Base-by-base conservation (phyloP, 2,329 filamentous ascomycete genomes). In the Reticulascus tulasneorum region DNA sequence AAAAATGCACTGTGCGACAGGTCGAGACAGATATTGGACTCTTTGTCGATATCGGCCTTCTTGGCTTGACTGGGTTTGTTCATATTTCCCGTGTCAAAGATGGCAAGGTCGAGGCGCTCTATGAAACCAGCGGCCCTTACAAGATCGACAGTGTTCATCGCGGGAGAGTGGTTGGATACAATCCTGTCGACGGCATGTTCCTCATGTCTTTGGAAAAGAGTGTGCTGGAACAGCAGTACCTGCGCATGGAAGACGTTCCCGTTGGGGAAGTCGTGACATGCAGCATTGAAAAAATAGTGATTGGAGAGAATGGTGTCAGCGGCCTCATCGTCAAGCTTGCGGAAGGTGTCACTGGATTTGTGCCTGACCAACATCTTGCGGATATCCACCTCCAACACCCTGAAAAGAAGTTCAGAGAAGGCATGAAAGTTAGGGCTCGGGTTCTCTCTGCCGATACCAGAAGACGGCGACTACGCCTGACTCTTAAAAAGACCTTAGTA, bases 61-160 rank as follows among this genome's bases (percentile, higher is more conserved):
- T 59, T 5, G 87, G 81, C 20, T 69, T 91, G 4, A 69, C 77
- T n/a, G 87, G 87, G 9, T 98, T 96, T 53, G 89, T 94, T 16
- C 93, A 98, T 59, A 94, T 98, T 47, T 98, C 93, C 1, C 79
- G 86, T 46, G 77, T 98, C 43, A 85, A 91, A 40, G 91, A 98
- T 57, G 83, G 84, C 48, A 94, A 93, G 58, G 76, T 96, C 35
- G 93, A 97, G 45, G 78, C 77, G 2, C 69, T 98, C 6, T 86
- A 86, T 11, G 79, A 87, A 45, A 71, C 79, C 4, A 81, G 79
- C 13, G 93, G 93, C 0, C 74, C 83, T 3, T 96, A 82, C 67
- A 86, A 88, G 59, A 56, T 85, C 15, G 88, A 79, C 25, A 84
- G 89, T 1, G 77, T 75, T 12, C 93, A 98, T 61, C 78, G 81